These are phyloP conservation scores for Heterobasidion annosum DNA, from an alignment of 1,284 basidiomycete species.

Conservation along the genomic window DNA sequence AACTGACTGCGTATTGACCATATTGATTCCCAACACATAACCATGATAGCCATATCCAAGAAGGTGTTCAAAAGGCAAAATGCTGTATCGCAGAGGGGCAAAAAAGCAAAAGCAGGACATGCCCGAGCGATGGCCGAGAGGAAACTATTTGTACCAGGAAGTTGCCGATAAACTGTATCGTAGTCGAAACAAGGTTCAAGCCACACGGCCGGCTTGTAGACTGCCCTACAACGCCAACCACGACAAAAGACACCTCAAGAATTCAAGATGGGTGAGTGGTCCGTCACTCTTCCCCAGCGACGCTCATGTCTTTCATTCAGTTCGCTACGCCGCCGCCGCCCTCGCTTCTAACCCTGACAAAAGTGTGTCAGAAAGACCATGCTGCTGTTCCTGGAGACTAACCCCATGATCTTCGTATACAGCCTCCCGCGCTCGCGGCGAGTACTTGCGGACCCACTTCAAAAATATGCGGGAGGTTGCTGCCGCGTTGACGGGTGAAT, in stretches of 20 bases:
- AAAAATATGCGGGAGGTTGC: conserved; percentile 99
- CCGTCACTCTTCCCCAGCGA: conserved; percentile 14
- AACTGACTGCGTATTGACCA: no score
- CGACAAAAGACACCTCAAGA: conserved; percentile 26
- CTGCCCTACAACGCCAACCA: neutral
- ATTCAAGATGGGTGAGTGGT: conserved; percentile 58
- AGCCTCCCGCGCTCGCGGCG: conserved; percentile 90
- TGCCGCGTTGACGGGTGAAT: conserved; percentile 76
- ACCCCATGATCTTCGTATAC: conserved; percentile 13
- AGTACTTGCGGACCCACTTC: conserved; percentile 99
- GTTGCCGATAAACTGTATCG: conserved; percentile 11
- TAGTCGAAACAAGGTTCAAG: conserved; percentile 11
- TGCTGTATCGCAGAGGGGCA: no score
- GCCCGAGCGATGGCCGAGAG: no score
- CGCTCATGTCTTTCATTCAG: conserved; percentile 29
- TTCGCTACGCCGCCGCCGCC: conserved; percentile 87
- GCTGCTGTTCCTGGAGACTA: conserved; percentile 2
- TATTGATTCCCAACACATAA: no score
- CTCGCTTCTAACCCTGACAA: conserved; percentile 88
- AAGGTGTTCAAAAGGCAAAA: no score
- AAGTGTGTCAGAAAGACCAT: conserved; percentile 45
- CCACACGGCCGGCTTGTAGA: conserved; percentile 6
- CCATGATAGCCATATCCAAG: no score
- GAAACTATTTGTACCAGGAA: neutral
- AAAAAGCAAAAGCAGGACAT: no score